Evolutionary conservation across 2,329 filamentous ascomycete species (phyloP).

Genomic region (Furcasterigmium sp.): DNA sequence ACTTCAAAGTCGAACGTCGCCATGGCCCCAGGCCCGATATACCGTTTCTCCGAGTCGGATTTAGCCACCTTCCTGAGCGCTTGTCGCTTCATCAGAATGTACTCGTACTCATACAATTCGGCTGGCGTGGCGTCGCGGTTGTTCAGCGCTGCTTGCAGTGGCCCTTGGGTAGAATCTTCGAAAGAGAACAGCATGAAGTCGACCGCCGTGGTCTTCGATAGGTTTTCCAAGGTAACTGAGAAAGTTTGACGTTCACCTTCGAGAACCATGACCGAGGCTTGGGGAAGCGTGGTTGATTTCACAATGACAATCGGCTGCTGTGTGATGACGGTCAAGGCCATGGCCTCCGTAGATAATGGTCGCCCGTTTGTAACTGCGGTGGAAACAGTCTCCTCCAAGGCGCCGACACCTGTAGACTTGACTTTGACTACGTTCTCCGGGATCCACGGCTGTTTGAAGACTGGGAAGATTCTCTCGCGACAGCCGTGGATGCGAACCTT

Average conservation of each 20-base stretch:
- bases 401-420: constrained; percentile 65
- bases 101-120: constrained; percentile 81
- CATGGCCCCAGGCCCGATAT: constrained; percentile 62
- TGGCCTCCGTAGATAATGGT: constrained; percentile 40
- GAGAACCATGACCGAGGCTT: constrained; percentile 85
- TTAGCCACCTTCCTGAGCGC: constrained; percentile 51
- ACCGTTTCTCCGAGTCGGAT: constrained; percentile 45
- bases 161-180: constrained; percentile 77
- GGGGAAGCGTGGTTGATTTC: constrained; percentile 70
- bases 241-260: constrained; percentile 82
- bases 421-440: constrained; percentile 65
- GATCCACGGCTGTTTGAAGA: constrained; percentile 74
- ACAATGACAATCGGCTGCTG: constrained; percentile 73
- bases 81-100: constrained; percentile 70
- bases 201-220: constrained; percentile 63
- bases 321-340: constrained; percentile 70
- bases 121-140: constrained; percentile 73
- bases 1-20: constrained; percentile 78
- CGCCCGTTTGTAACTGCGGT: constrained; percentile 29
- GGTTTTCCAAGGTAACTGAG: constrained; percentile 74
- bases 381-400: constrained; percentile 43
- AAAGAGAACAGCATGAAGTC: constrained; percentile 87
- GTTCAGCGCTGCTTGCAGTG: constrained; percentile 67
- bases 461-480: constrained; percentile 74
- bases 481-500: constrained; percentile 77